Base-by-base conservation (phyloP, 1,284 basidiomycete genomes). In the Ganoderma boninense region DNA sequence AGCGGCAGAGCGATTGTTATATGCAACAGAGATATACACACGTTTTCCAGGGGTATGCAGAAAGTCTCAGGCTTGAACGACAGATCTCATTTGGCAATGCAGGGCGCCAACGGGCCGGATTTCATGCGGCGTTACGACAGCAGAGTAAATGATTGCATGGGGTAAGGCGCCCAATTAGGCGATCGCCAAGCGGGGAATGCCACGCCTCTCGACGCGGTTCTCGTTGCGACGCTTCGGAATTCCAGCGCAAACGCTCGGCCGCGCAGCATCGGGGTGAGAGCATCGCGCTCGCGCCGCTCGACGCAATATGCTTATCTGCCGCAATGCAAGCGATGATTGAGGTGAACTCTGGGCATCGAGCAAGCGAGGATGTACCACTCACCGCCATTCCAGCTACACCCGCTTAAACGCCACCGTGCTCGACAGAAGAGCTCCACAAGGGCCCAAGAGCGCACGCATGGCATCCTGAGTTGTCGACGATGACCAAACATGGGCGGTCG, bases 81-180 rank as follows among this genome's bases (percentile, higher is more conserved):
- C 52, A 38, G 61, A 63, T 66, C 65, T 23, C 59, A 59, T 56
- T 44, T 62, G 46, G 46, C 13, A 23, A 54, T 29, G n/a, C 14
- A 46, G 56, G 26, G 62, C 69, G 62, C 65, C 32, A 16, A 49
- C 43, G 20, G 60, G 42, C 62, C 69, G 69, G 69, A 70, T 62
- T 18, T 70, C 65, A 57, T 67, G 69, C 69, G 69, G 69, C 61
- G 69, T 63, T 70, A 70, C 56, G 64, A 23, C 38, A 66, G 16
- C 29, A 46, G 49, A 40, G 43, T 62, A 57, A 57, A 65, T 68
- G 57, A 61, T 52, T 23, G 38, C 20, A 42, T 32, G 42, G 40
- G 42, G 20, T 60, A 38, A 26, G 29, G 56, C 54, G 35, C 32
- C 38, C 40, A 38, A n/a, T 11, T 40, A 56, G 32, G 57, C 67